Evolutionary conservation across 768 basidiomycete genomes (phyloP).

Genomic region (Lentinula edodes): DNA sequence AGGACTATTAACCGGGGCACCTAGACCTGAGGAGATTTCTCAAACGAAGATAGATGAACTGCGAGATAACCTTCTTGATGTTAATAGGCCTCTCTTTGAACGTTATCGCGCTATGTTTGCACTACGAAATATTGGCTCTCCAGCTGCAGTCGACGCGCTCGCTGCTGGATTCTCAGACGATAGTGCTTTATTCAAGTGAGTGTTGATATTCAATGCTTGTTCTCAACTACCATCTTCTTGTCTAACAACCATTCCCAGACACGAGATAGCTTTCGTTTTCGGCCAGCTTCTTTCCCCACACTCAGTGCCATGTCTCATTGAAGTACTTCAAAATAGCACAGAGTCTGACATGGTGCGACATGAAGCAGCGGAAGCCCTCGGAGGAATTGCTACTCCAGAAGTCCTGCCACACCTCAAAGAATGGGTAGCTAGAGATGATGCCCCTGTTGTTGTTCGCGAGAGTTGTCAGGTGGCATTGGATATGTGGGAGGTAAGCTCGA

Average conservation of each 20-base stretch:
- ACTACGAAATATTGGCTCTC: slow-evolving; percentile 85
- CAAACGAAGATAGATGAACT: slow-evolving; percentile 47
- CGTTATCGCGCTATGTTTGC: slow-evolving; percentile 99
- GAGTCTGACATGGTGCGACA: slow-evolving; percentile 98
- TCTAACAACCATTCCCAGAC: slow-evolving; percentile 40
- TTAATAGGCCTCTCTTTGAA: slow-evolving; percentile 70
- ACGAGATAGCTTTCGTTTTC: slow-evolving; percentile 98
- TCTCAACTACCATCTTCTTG: not conserved
- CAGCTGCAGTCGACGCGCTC: slow-evolving; percentile 83
- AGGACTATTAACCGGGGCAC: slow-evolving; percentile 47
- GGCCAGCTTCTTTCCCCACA: slow-evolving; percentile 89
- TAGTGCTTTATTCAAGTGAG: slow-evolving; percentile 90
- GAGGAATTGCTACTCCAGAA: slow-evolving; percentile 93
- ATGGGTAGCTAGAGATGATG: slow-evolving; percentile 74
- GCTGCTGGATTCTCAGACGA: slow-evolving; percentile 87
- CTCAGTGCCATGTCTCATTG: slow-evolving; percentile 79
- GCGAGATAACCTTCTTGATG: slow-evolving; percentile 59
- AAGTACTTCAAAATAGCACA: slow-evolving; percentile 60
- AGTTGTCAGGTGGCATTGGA: slow-evolving; percentile 96
- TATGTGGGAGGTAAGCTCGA: slow-evolving; percentile 80
- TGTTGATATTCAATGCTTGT: not conserved
- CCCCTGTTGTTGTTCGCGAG: slow-evolving; percentile 87
- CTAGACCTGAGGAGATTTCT: slow-evolving; percentile 46
- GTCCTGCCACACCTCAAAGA: slow-evolving; percentile 83
- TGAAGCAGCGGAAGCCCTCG: slow-evolving; percentile 96